Evolutionary conservation across 2,329 filamentous ascomycete genomes (phyloP).

Genomic region (Scopulariopsis brevicaulis): DNA sequence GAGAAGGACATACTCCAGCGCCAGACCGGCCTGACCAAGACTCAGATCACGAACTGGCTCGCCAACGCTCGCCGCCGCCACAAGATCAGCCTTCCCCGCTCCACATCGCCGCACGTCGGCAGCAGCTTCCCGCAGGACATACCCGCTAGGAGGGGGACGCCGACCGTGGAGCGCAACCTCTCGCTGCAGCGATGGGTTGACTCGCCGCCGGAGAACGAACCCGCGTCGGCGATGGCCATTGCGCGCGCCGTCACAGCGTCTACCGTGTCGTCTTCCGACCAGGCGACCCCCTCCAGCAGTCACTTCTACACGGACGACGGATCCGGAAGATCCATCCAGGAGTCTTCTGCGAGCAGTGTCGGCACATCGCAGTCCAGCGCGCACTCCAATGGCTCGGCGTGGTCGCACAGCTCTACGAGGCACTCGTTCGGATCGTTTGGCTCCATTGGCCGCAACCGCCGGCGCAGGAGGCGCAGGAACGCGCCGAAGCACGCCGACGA

Average conservation of each 20-base stretch:
- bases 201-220: conserved; percentile 49
- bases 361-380: conserved; percentile 50
- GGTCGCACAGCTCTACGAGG: conserved; percentile 40
- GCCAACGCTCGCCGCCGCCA: conserved; percentile 78
- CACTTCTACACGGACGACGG: conserved; percentile 50
- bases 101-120: conserved; percentile 50
- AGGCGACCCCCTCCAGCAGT: conserved; percentile 45
- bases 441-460: conserved; percentile 31
- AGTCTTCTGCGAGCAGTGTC: conserved; percentile 48
- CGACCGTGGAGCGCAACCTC: conserved; percentile 41
- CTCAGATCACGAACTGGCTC: conserved; percentile 85
- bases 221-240: conserved; percentile 46
- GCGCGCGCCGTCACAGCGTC: conserved; percentile 43
- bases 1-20: conserved; percentile 72
- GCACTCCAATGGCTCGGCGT: conserved; percentile 46
- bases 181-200: conserved; percentile 47
- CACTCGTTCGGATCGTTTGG: conserved; percentile 42
- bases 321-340: conserved; percentile 44
- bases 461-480: conserved; percentile 31
- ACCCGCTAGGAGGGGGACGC: conserved; percentile 46
- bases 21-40: conserved; percentile 69
- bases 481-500: neutral
- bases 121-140: conserved; percentile 58
- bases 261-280: conserved; percentile 38
- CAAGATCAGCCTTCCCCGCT: conserved; percentile 60